Percentiles rank a stretch among this genome's conserved stretches.
Evolutionary conservation across 2,329 filamentous ascomycete genomes (phyloP).

Genomic region (Stagonosporopsis vannaccii): DNA sequence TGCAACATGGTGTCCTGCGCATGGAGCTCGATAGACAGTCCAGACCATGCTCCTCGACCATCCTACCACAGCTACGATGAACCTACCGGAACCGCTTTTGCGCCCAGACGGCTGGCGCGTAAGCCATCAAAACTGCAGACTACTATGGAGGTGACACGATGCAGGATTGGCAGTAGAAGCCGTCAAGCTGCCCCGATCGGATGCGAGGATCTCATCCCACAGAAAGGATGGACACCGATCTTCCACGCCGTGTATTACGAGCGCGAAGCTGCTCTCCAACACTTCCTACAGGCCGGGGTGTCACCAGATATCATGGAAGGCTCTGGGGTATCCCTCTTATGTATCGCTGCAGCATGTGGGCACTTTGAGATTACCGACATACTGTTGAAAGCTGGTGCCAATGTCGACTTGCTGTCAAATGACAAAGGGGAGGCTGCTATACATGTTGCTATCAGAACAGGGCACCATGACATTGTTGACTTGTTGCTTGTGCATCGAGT

Average conservation of each 20-base stretch:
- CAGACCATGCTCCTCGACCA: constrained; percentile 26
- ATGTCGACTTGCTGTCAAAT: constrained; percentile 30
- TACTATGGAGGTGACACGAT: constrained; percentile 42
- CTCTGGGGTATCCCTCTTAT: constrained; percentile 36
- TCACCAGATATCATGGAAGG: constrained; percentile 35
- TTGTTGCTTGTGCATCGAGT: constrained; percentile 33
- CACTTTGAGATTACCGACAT: constrained; percentile 34
- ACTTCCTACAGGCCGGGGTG: constrained; percentile 39
- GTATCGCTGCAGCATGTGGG: constrained; percentile 39
- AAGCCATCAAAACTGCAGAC: constrained; percentile 41
- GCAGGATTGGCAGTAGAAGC: constrained; percentile 36
- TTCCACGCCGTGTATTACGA: constrained; percentile 41
- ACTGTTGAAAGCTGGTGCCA: constrained; percentile 39
- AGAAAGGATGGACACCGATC: constrained; percentile 42
- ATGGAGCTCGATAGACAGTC: constrained; percentile 25
- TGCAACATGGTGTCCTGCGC: constrained; percentile 28
- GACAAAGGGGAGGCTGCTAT: constrained; percentile 39
- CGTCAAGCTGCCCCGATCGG: constrained; percentile 12
- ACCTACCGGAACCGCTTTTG: constrained; percentile 14
- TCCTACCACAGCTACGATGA: constrained; percentile 25
- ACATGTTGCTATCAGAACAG: constrained; percentile 41
- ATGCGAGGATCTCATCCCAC: constrained; percentile 23
- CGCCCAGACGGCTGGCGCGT: constrained; percentile 18
- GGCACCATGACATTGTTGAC: constrained; percentile 35
- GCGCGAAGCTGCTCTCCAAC: constrained; percentile 42